Conservation (phyloP, 169 alveolate genomes). For the Plasmodium yoelii region DNA sequence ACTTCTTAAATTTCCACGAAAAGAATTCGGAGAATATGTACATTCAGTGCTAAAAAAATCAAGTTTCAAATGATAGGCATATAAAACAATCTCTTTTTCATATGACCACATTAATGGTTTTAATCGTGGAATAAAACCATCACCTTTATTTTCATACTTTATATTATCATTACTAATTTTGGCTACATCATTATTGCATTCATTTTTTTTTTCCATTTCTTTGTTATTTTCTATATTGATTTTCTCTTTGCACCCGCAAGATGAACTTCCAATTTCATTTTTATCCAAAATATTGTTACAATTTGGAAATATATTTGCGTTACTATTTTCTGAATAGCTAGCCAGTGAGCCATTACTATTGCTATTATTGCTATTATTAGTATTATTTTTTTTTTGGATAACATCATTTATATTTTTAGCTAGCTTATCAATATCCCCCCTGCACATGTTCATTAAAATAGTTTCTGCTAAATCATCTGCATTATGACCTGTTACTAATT, state of each 20-base stretch:
- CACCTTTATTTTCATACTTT: neutral
- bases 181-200: neutral
- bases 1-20: conserved; percentile 96
- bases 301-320: neutral
- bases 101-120: conserved; percentile 96
- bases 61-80: conserved; percentile 94
- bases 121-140: conserved; percentile 89
- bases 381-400: conserved; percentile 32
- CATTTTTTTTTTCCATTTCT: neutral
- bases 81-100: conserved; percentile 98
- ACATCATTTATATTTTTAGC: conserved; percentile 88
- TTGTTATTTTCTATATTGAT: conserved; percentile 28
- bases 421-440: conserved; percentile 97
- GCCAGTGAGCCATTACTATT: neutral
- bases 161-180: neutral
- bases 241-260: neutral
- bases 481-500: conserved; percentile 98
- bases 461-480: conserved; percentile 99
- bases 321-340: neutral
- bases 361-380: no score
- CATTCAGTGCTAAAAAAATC: conserved; percentile 98
- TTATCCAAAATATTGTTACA: neutral
- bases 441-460: conserved; percentile 94
- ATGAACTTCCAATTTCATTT: neutral
- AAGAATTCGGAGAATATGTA: conserved; percentile 96